Evolutionary conservation across 345 rosid genomes (phyloP), one percentile per base, ranked within the genome.

Genomic region (Dipteronia sinensis): DNA sequence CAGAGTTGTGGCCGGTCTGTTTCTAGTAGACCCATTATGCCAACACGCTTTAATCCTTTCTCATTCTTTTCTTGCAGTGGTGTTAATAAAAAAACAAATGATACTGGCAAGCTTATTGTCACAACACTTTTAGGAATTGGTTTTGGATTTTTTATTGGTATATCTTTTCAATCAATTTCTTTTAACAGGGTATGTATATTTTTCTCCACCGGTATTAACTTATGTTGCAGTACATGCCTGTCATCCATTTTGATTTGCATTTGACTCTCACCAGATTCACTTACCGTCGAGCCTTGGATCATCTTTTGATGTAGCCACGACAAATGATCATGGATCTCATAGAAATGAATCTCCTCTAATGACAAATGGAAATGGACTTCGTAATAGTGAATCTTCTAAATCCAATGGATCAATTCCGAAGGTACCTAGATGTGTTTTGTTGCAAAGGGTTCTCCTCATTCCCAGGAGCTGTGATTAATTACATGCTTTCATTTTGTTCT

Each of bases 111-210:
- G 87, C 72, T 92, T 65, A 69, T 91, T 23, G 58, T 92, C 7
- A 80, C 90, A 4, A 83, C 90, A 38, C 83, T 92, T 56, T 17
- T 92, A 42, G 99, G 94, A 76, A 71, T 89, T 79, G 82, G 88
- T 22, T 86, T 92, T 84, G 98, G 99, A 11, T 95, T 91, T 81
- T 85, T 92, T 71, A 53, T 92, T 56, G 98, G 99, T 71, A 71
- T 87, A 73, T 88, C 98, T 4, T 88, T 93, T 84, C 93, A 93
- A n/a, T 77, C 88, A 0, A 79, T 81, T 85, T 86, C 94, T 63
- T 77, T 90, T 80, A 76, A 71, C 66, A 93, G 86, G 98, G 99
- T 93, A 82, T 56, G 99, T 93, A 82, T 49, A 75, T 20, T 79
- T 56, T 70, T 71, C 38, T 74, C 65, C 31, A 12, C 73, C 62